A percentile compares a stretch with the other conserved stretches of the same genome.
These are phyloP conservation scores for Kodamaea jinghongensis DNA, from an alignment of 805 yeast species.

Conservation along the genomic window DNA sequence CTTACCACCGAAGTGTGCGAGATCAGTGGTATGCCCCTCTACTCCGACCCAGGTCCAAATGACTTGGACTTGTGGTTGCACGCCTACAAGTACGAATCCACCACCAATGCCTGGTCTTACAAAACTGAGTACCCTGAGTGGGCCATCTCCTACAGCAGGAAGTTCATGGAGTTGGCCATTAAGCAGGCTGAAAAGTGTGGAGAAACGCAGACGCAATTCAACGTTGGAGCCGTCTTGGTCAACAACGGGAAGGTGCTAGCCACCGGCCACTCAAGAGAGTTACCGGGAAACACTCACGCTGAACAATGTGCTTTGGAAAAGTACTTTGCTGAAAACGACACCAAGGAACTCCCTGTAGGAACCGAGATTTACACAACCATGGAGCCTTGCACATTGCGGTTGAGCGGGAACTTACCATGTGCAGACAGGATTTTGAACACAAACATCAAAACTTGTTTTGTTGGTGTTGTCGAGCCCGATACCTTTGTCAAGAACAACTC, in stretches of 20 bases:
- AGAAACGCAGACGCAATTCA: slow-evolving; percentile 79
- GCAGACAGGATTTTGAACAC: slow-evolving; percentile 68
- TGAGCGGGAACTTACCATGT: slow-evolving; percentile 91
- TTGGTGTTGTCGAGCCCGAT: slow-evolving; percentile 89
- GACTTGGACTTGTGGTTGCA: slow-evolving; percentile 90
- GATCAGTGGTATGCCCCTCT: slow-evolving; percentile 66
- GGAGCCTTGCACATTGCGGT: slow-evolving; percentile 92
- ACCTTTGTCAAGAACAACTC: slow-evolving; percentile 80
- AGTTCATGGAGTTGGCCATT: slow-evolving; percentile 73
- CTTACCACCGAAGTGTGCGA: slow-evolving; percentile 58
- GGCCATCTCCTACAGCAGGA: slow-evolving; percentile 62
- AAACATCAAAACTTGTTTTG: slow-evolving; percentile 70
- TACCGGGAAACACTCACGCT: slow-evolving; percentile 95
- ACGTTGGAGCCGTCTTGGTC: slow-evolving; percentile 90
- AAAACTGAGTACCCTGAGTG: slow-evolving; percentile 77
- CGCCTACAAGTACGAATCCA: slow-evolving; percentile 75
- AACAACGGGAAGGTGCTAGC: slow-evolving; percentile 58
- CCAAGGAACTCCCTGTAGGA: slow-evolving; percentile 59
- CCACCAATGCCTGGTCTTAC: slow-evolving; percentile 62
- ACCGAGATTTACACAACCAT: slow-evolving; percentile 88
- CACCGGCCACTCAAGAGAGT: slow-evolving; percentile 86
- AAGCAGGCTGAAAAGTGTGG: slow-evolving; percentile 77
- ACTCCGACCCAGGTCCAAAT: slow-evolving; percentile 84
- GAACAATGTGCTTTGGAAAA: slow-evolving; percentile 92
- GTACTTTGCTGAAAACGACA: slow-evolving; percentile 43